phyloP scores from a whole-genome alignment of 805 yeast species.

The Ogataea siamensis region DNA sequence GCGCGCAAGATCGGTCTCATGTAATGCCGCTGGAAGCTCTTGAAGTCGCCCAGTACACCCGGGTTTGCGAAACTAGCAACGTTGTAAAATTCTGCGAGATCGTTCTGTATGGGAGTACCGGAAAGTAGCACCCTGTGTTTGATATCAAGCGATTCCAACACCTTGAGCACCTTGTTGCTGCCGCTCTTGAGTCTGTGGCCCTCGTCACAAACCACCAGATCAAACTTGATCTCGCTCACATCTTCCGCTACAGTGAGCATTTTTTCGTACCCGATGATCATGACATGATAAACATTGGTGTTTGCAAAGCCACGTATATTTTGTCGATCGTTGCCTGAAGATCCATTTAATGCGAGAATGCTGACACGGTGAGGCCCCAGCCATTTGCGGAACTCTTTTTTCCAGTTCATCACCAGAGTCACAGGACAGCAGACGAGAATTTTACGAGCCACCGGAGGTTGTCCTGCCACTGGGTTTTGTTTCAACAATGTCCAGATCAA shows the following conservation, averaged over 20 bases:
- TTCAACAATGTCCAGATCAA: conserved; percentile 79
- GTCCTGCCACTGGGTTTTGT: conserved; percentile 51
- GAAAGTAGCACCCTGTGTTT: conserved; percentile 63
- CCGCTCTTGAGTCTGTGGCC: conserved; percentile 87
- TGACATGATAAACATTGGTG: conserved; percentile 73
- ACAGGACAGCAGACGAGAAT: conserved; percentile 89
- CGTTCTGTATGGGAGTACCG: conserved; percentile 77
- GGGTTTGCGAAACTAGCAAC: conserved; percentile 85
- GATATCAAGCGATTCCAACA: conserved; percentile 54
- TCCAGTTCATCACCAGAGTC: conserved; percentile 85
- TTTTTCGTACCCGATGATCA: conserved; percentile 88
- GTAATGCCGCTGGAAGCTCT: conserved; percentile 56
- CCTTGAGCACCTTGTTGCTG: conserved; percentile 67
- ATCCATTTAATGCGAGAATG: conserved; percentile 57
- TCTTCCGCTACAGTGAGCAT: conserved; percentile 54
- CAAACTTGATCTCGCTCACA: conserved; percentile 47
- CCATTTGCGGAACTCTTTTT: conserved; percentile 87
- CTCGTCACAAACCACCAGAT: conserved; percentile 86
- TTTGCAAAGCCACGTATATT: conserved; percentile 60
- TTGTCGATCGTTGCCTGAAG: conserved; percentile 51
- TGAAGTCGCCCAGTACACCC: conserved; percentile 64
- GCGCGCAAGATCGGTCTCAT: conserved; percentile 71
- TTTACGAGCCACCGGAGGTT: conserved; percentile 46
- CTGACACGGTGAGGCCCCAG: conserved; percentile 62
- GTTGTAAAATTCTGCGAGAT: conserved; percentile 76